phyloP scores from a whole-genome alignment of 768 basidiomycete species.

The Boletus pseudopeckii region DNA sequence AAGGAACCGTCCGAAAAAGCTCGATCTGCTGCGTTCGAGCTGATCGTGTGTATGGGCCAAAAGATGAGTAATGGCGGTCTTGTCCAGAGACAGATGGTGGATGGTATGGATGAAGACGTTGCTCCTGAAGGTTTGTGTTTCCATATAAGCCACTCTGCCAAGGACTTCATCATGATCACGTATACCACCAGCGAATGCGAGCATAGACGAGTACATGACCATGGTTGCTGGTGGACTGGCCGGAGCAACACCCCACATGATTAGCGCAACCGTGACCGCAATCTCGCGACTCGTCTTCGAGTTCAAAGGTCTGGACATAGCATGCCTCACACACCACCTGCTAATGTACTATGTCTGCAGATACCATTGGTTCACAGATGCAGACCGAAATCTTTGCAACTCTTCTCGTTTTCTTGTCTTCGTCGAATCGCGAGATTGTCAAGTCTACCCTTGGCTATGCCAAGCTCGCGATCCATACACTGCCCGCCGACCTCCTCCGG shows the following conservation, averaged over 20 bases:
- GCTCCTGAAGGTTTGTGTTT: conserved; percentile 38
- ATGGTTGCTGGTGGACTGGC: conserved; percentile 96
- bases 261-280: conserved; percentile 93
- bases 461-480: conserved; percentile 88
- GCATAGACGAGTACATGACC: conserved; percentile 87
- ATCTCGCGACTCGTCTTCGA: conserved; percentile 93
- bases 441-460: conserved; percentile 94
- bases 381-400: conserved; percentile 84
- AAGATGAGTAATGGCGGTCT: conserved; percentile 89
- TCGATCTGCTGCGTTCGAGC: conserved; percentile 82
- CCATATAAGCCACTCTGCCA: not conserved
- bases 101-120: conserved; percentile 78
- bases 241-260: conserved; percentile 94
- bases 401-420: conserved; percentile 84
- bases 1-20: conserved; percentile 97
- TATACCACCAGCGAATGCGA: conserved; percentile 55
- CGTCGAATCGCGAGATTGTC: conserved; percentile 95
- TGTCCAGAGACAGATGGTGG: conserved; percentile 71
- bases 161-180: conserved; percentile 4
- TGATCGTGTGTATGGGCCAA: conserved; percentile 86
- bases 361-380: conserved; percentile 65
- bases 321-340: not conserved
- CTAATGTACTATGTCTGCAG: conserved; percentile 36
- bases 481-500: conserved; percentile 66
- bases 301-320: conserved; percentile 67